These are phyloP conservation scores for Colletotrichum chlorophyti DNA, from an alignment of 2,329 filamentous ascomycete genomes.

Conservation along the genomic window DNA sequence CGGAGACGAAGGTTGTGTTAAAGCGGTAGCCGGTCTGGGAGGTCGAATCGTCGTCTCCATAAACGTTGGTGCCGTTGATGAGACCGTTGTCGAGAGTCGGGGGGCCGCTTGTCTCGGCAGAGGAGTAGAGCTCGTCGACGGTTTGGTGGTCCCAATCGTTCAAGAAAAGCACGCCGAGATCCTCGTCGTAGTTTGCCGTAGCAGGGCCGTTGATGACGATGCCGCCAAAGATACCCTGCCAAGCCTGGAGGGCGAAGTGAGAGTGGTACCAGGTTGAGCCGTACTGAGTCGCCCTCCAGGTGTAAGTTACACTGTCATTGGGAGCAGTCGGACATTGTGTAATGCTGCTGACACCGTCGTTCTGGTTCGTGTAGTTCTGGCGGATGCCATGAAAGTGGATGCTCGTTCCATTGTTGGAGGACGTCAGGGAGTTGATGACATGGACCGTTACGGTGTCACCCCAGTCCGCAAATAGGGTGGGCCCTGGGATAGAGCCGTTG, in stretches of 20 bases:
- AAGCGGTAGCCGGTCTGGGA: constrained; percentile 40
- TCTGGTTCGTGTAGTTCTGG: constrained; percentile 58
- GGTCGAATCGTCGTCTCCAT: constrained; percentile 34
- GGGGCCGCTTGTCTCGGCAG: constrained; percentile 38
- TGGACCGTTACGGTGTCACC: constrained; percentile 56
- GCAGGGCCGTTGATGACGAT: constrained; percentile 68
- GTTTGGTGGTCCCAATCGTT: constrained; percentile 64
- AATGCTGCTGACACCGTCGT: constrained; percentile 61
- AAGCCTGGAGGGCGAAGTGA: constrained; percentile 57
- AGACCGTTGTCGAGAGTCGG: constrained; percentile 51
- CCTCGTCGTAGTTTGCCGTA: constrained; percentile 65
- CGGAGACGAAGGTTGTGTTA: constrained; percentile 45
- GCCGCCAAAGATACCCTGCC: constrained; percentile 64
- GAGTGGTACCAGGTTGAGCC: constrained; percentile 68
- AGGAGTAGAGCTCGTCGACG: constrained; percentile 43
- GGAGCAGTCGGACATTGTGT: constrained; percentile 60
- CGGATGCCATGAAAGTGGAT: constrained; percentile 71
- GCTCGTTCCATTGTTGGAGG: constrained; percentile 61
- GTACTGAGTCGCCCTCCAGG: constrained; percentile 61
- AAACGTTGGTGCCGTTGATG: constrained; percentile 52
- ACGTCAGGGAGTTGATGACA: constrained; percentile 56
- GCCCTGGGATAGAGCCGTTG: constrained; percentile 67
- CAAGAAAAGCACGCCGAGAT: constrained; percentile 65
- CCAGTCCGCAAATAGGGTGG: constrained; percentile 62
- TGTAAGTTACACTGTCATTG: constrained; percentile 61